phyloP scores from a whole-genome alignment of 2,329 filamentous ascomycete genomes.

The Neonectria ditissima region DNA sequence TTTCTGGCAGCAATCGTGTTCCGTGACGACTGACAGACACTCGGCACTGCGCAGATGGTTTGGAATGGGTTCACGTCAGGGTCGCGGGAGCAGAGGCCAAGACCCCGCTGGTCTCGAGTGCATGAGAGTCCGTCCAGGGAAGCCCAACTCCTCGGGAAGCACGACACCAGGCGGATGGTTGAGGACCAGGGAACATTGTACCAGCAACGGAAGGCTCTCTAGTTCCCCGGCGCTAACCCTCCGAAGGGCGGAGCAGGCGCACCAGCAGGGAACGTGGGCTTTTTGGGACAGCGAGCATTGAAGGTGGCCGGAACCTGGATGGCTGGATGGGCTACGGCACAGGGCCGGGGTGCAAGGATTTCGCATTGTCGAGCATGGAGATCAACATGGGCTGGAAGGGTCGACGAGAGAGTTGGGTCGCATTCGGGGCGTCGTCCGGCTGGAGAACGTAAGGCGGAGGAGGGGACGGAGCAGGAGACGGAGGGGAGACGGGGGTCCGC shows the following conservation, averaged over 20 bases:
- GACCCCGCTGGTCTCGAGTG: slow-evolving; percentile 6
- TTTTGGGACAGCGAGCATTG: slow-evolving; percentile 7
- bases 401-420: slow-evolving; percentile 13
- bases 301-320: slow-evolving; percentile 6
- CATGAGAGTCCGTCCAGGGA: slow-evolving; percentile 10
- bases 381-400: slow-evolving; percentile 17
- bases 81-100: slow-evolving; percentile 4
- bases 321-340: slow-evolving; percentile 11
- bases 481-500: slow-evolving; percentile 10
- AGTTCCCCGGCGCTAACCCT: slow-evolving; percentile 30
- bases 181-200: slow-evolving; percentile 5
- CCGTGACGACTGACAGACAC: neutral
- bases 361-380: slow-evolving; percentile 20
- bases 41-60: slow-evolving; percentile 6
- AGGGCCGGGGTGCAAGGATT: slow-evolving; percentile 16
- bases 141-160: slow-evolving; percentile 18
- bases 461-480: neutral
- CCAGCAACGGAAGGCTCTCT: slow-evolving; percentile 16
- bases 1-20: slow-evolving; percentile 5
- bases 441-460: slow-evolving; percentile 16
- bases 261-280: slow-evolving; percentile 7
- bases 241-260: slow-evolving; percentile 4
- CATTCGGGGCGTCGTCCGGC: slow-evolving; percentile 15
- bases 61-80: slow-evolving; percentile 16
- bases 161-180: slow-evolving; percentile 16